Evolutionary conservation across 31 red algal genomes (phyloP), one percentile per base, ranked within the genome.

Genomic region (Odonthalia washingtoniensis): DNA sequence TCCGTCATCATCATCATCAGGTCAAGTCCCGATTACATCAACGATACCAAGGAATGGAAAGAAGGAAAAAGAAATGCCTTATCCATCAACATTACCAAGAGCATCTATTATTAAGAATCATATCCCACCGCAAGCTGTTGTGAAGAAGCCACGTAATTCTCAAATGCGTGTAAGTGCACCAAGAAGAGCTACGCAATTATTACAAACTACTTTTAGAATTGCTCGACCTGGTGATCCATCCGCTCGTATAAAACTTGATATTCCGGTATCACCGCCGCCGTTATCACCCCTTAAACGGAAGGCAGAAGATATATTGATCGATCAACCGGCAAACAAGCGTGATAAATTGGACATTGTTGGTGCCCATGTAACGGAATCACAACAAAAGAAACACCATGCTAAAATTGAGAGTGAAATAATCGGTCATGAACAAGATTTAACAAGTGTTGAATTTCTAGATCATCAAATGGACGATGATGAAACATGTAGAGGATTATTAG

Each of bases 171-270:
- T 63, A 1, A 62, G 40, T 68, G 72, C 65, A 75, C 86, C 36
- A 70, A 5, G 36, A 39, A 0, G 14, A 4, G 27, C 26, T 17
- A 42, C 72, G 39, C 74, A 62, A 5, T 60, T 34, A n/a, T 39
- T 43, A 30, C 80, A 83, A 61, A 83, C 80, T 32, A 83, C 62
- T 16, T 42, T 83, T 38, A 49, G 80, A 17, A 26, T 69, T 3
- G 28, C 80, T 39, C 60, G 61, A 39, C 43, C 80, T 3, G 61
- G 60, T 4, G 80, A 83, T 5, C 28, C 27, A 16, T 21, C 80
- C 32, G 80, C 52, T 69, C 57, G 80, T 9, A 83, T 83, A 40
- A 83, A 28, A 4, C 63, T 83, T 30, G 52, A 83, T 39, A n/a
- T 83, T 70, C 76, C 76, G 6, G 31, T 24, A 28, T 40, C 60